Evolutionary conservation across 768 basidiomycete species (phyloP), one percentile per base, ranked within the genome.

Genomic region (Collybia sordida): DNA sequence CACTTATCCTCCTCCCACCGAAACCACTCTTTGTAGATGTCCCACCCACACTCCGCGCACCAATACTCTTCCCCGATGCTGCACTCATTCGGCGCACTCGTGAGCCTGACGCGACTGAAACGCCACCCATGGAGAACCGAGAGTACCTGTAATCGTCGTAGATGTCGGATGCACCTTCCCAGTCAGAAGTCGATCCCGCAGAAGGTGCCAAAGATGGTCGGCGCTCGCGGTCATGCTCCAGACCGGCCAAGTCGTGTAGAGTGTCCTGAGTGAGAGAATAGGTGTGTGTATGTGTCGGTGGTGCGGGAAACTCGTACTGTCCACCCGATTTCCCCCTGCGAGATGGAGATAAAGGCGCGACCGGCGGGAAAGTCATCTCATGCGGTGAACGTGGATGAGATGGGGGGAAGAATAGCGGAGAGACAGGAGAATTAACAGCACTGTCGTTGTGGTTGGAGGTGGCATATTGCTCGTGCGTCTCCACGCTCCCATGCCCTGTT

Each of bases 121-220:
- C 34, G 72, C 72, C 19, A 62, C 62, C 72, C 48, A 81, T 69
- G 0, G 85, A 87, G 45, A 74, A 75, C 4, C 83, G 71, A 17
- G 86, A 87, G 54, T 89, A 89, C 19, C 85, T 77, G 61, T 91
- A 91, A 52, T 88, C 80, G 63, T 91, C 89, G 54, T 91, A 91
- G 44, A 91, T 89, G 55, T 89, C 86, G 1, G 74, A 75, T 7
- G 79, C 82, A 19, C 80, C 81, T 46, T 89, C 88, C 81, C 86
- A 88, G 47, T 85, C 71, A 24, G 73, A 71, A 2, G 57, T 62
- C 12, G 62, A 59, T 0, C 56, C 50, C 7, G 59, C 49, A 24
- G 64, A 62, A n/a, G 63, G 64, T 11, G 64, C 64, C 21, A 64
- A 51, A 2, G 71, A 69, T 0, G 70, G 66, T 4, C 61, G 50